Conservation (phyloP, 768 basidiomycete genomes). For the Porpolomopsis calyptriformis region DNA sequence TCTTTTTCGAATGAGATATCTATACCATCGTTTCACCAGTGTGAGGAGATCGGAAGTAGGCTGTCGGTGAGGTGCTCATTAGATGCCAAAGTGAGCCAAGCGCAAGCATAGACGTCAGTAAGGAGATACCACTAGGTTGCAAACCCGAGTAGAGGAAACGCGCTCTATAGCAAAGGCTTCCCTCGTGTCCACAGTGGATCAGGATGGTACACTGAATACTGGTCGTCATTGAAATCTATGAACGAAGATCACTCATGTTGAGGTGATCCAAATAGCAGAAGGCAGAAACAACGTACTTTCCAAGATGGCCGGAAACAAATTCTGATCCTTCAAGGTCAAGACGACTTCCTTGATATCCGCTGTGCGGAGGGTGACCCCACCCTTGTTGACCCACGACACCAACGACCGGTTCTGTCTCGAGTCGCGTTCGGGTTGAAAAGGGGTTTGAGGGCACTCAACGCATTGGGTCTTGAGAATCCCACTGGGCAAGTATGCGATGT, state of each 20-base stretch:
- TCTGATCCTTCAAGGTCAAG: background rate
- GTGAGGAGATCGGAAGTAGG: constrained; percentile 24
- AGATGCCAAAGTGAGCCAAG: background rate
- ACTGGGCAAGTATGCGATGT: background rate
- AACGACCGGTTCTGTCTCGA: background rate
- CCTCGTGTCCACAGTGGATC: background rate
- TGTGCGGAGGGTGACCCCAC: background rate
- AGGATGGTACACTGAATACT: no score
- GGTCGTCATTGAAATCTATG: background rate
- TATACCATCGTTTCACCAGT: constrained; percentile 23
- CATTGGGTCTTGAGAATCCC: background rate
- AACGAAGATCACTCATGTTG: background rate
- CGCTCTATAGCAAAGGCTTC: background rate
- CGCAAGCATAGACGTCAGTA: constrained; percentile 26
- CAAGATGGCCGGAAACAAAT: background rate
- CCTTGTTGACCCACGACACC: background rate
- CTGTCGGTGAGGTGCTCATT: constrained; percentile 16
- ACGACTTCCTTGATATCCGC: background rate
- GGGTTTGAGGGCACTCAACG: background rate
- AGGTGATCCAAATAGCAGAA: no score
- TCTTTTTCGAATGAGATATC: constrained; percentile 31
- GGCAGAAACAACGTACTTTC: background rate
- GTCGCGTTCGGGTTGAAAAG: background rate
- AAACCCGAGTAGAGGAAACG: constrained; percentile 33
- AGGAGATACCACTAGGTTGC: constrained; percentile 34